A percentile compares a stretch with the other conserved stretches of the same genome.
Conservation (phyloP, 352 stramenopile genomes). For the Phytophthora palmivora region DNA sequence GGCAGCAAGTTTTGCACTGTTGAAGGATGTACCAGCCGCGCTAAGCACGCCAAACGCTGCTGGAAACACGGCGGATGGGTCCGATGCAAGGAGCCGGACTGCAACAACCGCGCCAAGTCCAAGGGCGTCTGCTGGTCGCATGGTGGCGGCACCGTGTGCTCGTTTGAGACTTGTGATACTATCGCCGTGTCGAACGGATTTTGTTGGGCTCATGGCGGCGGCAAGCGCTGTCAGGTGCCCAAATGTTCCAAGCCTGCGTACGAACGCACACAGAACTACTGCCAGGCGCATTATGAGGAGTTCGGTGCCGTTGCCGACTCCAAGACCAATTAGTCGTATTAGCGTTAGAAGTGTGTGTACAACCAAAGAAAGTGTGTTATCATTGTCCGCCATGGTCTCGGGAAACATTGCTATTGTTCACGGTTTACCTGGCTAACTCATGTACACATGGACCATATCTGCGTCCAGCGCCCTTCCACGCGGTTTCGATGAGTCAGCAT, state of each 20-base stretch:
- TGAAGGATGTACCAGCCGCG: slow-evolving; percentile 50
- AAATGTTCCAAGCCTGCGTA: slow-evolving; percentile 65
- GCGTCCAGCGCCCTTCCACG: not conserved
- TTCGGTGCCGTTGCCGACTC: slow-evolving; percentile 5
- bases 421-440: too few relatives aligned
- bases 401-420: not conserved
- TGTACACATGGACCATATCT: too few relatives aligned
- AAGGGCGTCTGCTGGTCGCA: slow-evolving; percentile 74
- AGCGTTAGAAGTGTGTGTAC: slow-evolving; percentile 34
- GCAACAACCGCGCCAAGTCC: slow-evolving; percentile 72
- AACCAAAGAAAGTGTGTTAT: slow-evolving; percentile 7
- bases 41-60: slow-evolving; percentile 64
- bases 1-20: slow-evolving; percentile 68
- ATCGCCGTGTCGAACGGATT: slow-evolving; percentile 66
- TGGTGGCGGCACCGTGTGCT: slow-evolving; percentile 60
- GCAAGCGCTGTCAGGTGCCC: slow-evolving; percentile 51
- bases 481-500: slow-evolving; percentile 14
- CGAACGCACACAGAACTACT: slow-evolving; percentile 68
- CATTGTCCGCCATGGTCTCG: not conserved
- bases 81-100: slow-evolving; percentile 64
- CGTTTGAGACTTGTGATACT: slow-evolving; percentile 52
- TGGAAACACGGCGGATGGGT: slow-evolving; percentile 70
- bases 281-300: slow-evolving; percentile 53
- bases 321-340: slow-evolving; percentile 23
- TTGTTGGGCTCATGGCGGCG: slow-evolving; percentile 52